Base-by-base conservation (phyloP, 1,139 yeast species). In the Meyerozyma guilliermondii region DNA sequence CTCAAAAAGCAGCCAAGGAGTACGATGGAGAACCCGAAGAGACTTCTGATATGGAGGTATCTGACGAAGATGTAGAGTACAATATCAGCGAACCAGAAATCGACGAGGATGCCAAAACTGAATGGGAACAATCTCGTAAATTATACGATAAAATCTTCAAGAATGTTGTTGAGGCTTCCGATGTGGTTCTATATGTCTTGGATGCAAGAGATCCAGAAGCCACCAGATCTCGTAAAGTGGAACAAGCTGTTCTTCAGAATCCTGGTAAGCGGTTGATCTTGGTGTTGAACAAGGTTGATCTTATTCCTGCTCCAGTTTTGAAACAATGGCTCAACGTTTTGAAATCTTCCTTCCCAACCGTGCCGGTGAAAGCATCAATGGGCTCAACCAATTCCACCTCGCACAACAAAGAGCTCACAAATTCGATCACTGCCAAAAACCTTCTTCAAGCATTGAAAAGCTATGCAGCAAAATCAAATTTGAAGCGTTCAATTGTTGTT, bases 171-270 rank as follows among this genome's bases (percentile, higher is more conserved):
- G 97, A 88, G 46, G 83, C 89, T 24, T 74, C 96, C 1, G 98
- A 91, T 64, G 97, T 92, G 45, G 74, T 92, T 24, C 72, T 92
- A 44, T 92, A 94, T 55, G 97, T 92, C 18, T 71, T 92, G 58
- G 99, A 92, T 66, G 96, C 99, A 3, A 82, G 99, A 64, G 97
- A 92, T 65, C 98, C 99, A 41, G 96, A 87, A 62, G 82, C 91
- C 28, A 92, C 98, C 5, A 80, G 99, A 60, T 89, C 97, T 10
- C 80, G 82, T 60, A 87, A 81, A 59, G 94, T 92, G 33, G 99
- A 92, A 69, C 85, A 87, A 59, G 87, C 95, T 1, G 91, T 92
- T 33, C 68, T 91, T 48, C 85, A 86, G 56, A 78, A 81, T 52
- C 68, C 73, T 16, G 87, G 87, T 46, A 92, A 92, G 66, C 80